These are phyloP conservation scores for Helotiales sp. DNA, from an alignment of 2,329 filamentous ascomycete genomes.

Conservation along the genomic window DNA sequence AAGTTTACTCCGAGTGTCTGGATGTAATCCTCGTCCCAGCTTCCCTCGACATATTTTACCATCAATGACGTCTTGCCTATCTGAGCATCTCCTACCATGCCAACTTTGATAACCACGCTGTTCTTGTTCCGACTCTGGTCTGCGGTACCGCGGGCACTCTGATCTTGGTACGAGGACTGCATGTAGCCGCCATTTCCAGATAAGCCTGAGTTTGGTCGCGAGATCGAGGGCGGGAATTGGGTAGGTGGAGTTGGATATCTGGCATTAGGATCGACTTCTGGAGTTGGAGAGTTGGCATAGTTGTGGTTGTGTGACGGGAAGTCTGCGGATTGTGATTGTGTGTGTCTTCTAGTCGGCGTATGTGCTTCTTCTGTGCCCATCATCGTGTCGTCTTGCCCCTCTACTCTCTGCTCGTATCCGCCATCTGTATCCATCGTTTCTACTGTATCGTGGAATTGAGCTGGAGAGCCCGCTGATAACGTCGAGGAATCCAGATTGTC, in stretches of 20 bases:
- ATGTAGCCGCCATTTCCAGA: slow-evolving; percentile 34
- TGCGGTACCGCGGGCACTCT: slow-evolving; percentile 31
- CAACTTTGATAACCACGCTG: slow-evolving; percentile 96
- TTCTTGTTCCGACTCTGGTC: slow-evolving; percentile 45
- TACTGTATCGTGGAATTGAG: slow-evolving; percentile 53
- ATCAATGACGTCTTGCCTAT: slow-evolving; percentile 99
- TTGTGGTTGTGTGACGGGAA: slow-evolving; percentile 31
- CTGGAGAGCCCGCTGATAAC: slow-evolving; percentile 49
- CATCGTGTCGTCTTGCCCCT: slow-evolving; percentile 32
- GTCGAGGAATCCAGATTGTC: slow-evolving; percentile 54
- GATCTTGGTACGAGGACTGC: slow-evolving; percentile 35
- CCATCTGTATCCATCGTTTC: slow-evolving; percentile 51
- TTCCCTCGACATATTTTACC: slow-evolving; percentile 99
- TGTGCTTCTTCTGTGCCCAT: slow-evolving; percentile 33
- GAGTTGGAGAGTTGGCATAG: slow-evolving; percentile 30
- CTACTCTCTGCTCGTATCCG: slow-evolving; percentile 36
- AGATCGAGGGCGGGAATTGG: slow-evolving; percentile 33
- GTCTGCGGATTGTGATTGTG: slow-evolving; percentile 36
- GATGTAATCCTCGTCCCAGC: slow-evolving; percentile 99
- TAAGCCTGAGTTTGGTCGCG: slow-evolving; percentile 35
- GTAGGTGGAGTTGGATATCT: slow-evolving; percentile 36
- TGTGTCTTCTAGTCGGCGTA: slow-evolving; percentile 33
- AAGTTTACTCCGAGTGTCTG: slow-evolving; percentile 99
- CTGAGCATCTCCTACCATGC: slow-evolving; percentile 98
- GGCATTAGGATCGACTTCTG: slow-evolving; percentile 30